A percentile compares a stretch with the other conserved stretches of the same genome.
phyloP scores from a whole-genome alignment of 306 rosid species.

The Quercus berberidifolia region DNA sequence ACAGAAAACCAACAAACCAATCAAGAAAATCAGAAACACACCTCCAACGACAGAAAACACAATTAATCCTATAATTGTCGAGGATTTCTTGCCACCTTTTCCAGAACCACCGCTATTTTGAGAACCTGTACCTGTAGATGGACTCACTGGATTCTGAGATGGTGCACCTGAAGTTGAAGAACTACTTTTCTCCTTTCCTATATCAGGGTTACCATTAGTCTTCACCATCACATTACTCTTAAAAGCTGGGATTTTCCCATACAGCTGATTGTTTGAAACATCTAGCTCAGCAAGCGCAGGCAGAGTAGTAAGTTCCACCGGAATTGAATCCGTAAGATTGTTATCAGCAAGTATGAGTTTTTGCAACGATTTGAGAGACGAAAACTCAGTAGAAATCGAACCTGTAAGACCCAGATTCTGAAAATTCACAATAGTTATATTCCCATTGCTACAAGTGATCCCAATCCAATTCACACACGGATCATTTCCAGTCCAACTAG shows the following conservation, averaged over 20 bases:
- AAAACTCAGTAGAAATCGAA: slow-evolving; percentile 57
- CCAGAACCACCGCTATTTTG: slow-evolving; percentile 22
- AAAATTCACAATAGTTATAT: slow-evolving; percentile 59
- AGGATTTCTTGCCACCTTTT: slow-evolving; percentile 41
- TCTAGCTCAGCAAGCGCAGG: slow-evolving; percentile 55
- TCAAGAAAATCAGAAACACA: slow-evolving; percentile 41
- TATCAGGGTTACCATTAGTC: slow-evolving; percentile 52
- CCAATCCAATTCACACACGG: slow-evolving; percentile 81
- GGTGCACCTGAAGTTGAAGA: slow-evolving; percentile 18
- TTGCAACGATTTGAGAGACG: slow-evolving; percentile 48
- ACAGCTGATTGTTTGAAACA: slow-evolving; percentile 59
- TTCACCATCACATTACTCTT: slow-evolving; percentile 43
- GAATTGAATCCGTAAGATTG: slow-evolving; percentile 64
- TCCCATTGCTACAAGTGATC: slow-evolving; percentile 53
- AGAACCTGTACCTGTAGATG: slow-evolving; percentile 19
- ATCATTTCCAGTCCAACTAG: slow-evolving; percentile 73
- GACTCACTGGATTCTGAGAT: slow-evolving; percentile 19
- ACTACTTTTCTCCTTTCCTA: slow-evolving; percentile 52
- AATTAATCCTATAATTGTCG: slow-evolving; percentile 44
- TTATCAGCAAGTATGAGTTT: slow-evolving; percentile 65
- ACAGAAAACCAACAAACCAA: slow-evolving; percentile 62
- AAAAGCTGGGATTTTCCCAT: slow-evolving; percentile 64
- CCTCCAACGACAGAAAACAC: slow-evolving; percentile 62
- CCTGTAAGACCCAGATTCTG: slow-evolving; percentile 77
- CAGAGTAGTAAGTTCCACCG: slow-evolving; percentile 53